phyloP scores from a whole-genome alignment of 768 basidiomycete genomes.

The Russula sp. region DNA sequence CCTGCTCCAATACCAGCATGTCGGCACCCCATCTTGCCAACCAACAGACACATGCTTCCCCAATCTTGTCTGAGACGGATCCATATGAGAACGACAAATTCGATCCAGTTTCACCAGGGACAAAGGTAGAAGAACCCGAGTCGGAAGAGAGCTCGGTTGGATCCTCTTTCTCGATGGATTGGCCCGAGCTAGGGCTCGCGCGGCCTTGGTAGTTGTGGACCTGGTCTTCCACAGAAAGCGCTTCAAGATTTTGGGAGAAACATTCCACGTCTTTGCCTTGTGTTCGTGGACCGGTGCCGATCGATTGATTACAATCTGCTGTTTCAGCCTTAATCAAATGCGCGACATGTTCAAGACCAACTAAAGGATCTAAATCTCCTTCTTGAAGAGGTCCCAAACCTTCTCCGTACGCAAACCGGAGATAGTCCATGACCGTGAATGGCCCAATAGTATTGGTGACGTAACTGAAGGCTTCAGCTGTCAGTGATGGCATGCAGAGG shows the following conservation, averaged over 20 bases:
- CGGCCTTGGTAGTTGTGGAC: background rate
- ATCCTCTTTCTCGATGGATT: constrained; percentile 32
- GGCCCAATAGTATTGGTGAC: constrained; percentile 78
- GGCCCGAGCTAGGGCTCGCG: background rate
- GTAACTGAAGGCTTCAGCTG: constrained; percentile 68
- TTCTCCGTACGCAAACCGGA: constrained; percentile 77
- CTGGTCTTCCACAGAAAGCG: constrained; percentile 14
- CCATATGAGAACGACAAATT: constrained; percentile 69
- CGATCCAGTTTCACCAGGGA: constrained; percentile 28
- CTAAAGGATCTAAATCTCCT: constrained; percentile 56
- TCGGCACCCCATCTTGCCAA: constrained; percentile 82
- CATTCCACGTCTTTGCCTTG: constrained; percentile 3
- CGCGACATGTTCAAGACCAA: constrained; percentile 69
- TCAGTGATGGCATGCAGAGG: constrained; percentile 74
- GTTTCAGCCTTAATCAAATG: constrained; percentile 43
- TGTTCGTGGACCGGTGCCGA: constrained; percentile 5
- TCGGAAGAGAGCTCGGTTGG: constrained; percentile 31
- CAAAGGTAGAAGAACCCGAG: constrained; percentile 32
- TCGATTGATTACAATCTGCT: constrained; percentile 10
- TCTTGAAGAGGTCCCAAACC: constrained; percentile 48
- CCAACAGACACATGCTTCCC: constrained; percentile 87
- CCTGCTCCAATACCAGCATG: constrained; percentile 64
- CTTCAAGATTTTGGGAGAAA: constrained; percentile 18
- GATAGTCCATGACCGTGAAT: constrained; percentile 68
- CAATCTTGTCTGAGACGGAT: constrained; percentile 86